These are phyloP conservation scores for Neurospora sp. DNA, from an alignment of 495 filamentous ascomycete species.

Conservation along the genomic window DNA sequence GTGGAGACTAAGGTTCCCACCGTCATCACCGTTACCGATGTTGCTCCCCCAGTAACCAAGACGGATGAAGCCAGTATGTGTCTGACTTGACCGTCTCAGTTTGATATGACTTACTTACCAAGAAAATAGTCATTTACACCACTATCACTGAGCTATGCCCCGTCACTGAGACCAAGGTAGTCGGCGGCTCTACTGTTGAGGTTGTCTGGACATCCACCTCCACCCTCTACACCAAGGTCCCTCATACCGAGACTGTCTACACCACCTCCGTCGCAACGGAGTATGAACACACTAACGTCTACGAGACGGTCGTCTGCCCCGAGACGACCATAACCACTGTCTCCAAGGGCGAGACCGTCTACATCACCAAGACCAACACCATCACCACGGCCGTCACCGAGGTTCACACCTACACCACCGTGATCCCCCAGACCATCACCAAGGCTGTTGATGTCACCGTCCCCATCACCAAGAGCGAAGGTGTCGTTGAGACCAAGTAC, in stretches of 20 bases:
- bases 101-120: background rate
- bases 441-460: conserved; percentile 25
- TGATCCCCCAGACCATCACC: conserved; percentile 28
- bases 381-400: conserved; percentile 24
- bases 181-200: conserved; percentile 30
- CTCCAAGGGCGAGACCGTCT: conserved; percentile 27
- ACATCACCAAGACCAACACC: conserved; percentile 35
- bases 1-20: conserved; percentile 20
- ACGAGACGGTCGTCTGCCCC: conserved; percentile 32
- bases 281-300: conserved; percentile 30
- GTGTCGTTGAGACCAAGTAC: conserved; percentile 20
- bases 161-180: conserved; percentile 33
- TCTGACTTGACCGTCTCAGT: background rate
- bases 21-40: conserved; percentile 14
- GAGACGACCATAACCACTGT: conserved; percentile 34
- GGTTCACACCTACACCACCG: conserved; percentile 23
- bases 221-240: conserved; percentile 12
- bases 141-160: conserved; percentile 33
- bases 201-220: conserved; percentile 35
- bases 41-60: conserved; percentile 16
- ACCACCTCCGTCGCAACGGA: conserved; percentile 28
- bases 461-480: conserved; percentile 19
- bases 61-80: conserved; percentile 7
- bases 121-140: conserved; percentile 20
- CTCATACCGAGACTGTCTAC: conserved; percentile 20